Evolutionary conservation across 2,329 filamentous ascomycete genomes (phyloP), one percentile per base, ranked within the genome.

Genomic region (Macroventuria anomochaeta): DNA sequence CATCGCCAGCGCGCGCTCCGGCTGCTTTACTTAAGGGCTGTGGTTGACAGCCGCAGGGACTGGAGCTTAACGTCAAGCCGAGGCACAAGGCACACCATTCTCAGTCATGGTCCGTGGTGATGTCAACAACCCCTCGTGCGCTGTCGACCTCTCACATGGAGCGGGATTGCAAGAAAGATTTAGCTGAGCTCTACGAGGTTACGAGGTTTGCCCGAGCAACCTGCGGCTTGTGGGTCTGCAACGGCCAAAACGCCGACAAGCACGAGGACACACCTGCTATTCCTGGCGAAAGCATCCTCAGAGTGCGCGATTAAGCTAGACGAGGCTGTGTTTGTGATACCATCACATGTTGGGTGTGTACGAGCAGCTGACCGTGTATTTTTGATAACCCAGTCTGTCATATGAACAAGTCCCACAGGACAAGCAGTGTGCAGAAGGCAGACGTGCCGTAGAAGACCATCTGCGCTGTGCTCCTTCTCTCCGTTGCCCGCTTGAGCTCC

Each of bases 401-500:
- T 61, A 81, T 75, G 48, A 81, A 72, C 57, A 81, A 52, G 64
- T 81, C 79, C 79, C 79, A 81, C 20, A 80, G 62, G 1, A 81
- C 72, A 41, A 81, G 69, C 36, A 76, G 76, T 25, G 70, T 63
- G 65, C 79, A 80, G 46, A 81, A 79, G 2, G 66, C 74, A 47
- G 71, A 75, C 12, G 79, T 81, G 8, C 73, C 74, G 59, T 70
- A 82, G 55, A 80, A 82, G 11, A 81, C 70, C 61, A 77, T 76
- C 55, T 76, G 75, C 36, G 81, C 81, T 6, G 75, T 82, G 54
- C 79, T 83, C 49, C 69, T 76, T 38, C 80, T 78, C 70, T 85
- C 79, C 53, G 77, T 86, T 23, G 93, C 95, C 69, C 88, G 87
- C 77, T 95, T 95, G 46, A 99, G 80, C 79, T 97, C 88, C 76